Conservation (phyloP, 1,284 basidiomycete species). For the Cutaneotrichosporon dermatis region DNA sequence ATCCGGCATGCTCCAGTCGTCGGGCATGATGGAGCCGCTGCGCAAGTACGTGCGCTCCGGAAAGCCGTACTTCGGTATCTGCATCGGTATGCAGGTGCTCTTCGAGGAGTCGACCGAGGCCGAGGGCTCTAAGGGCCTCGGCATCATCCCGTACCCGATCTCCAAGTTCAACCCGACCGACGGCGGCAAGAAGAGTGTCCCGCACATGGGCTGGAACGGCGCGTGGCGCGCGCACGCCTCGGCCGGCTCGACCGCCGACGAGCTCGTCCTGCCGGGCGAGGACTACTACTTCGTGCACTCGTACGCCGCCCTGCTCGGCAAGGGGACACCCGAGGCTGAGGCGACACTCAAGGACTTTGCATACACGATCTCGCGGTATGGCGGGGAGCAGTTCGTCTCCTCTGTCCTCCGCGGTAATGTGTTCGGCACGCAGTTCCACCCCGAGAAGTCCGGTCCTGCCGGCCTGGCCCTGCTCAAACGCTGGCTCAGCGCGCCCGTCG, state of each 20-base stretch:
- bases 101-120: conserved; percentile 78
- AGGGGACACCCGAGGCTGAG: conserved; percentile 51
- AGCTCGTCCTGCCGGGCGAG: conserved; percentile 50
- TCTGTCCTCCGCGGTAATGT: conserved; percentile 78
- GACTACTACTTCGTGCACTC: conserved; percentile 99
- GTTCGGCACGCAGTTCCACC: conserved; percentile 96
- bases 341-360: conserved; percentile 58
- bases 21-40: conserved; percentile 76
- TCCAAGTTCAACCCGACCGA: conserved; percentile 43
- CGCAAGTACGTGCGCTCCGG: conserved; percentile 80
- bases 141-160: conserved; percentile 49
- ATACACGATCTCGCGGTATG: conserved; percentile 87
- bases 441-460: conserved; percentile 93
- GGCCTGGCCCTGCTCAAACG: conserved; percentile 75
- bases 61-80: conserved; percentile 94
- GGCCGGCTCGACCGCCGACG: conserved; percentile 7
- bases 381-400: conserved; percentile 86
- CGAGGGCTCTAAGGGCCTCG: conserved; percentile 47
- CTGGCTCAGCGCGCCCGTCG: conserved; percentile 65
- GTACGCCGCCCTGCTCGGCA: conserved; percentile 62
- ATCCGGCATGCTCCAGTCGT: conserved; percentile 66
- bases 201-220: conserved; percentile 97
- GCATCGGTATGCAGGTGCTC: conserved; percentile 95
- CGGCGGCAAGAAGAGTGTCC: conserved; percentile 68
- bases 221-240: conserved; percentile 47